Conservation (phyloP, 2,329 filamentous ascomycete genomes). For the Aplosporella prunicola region DNA sequence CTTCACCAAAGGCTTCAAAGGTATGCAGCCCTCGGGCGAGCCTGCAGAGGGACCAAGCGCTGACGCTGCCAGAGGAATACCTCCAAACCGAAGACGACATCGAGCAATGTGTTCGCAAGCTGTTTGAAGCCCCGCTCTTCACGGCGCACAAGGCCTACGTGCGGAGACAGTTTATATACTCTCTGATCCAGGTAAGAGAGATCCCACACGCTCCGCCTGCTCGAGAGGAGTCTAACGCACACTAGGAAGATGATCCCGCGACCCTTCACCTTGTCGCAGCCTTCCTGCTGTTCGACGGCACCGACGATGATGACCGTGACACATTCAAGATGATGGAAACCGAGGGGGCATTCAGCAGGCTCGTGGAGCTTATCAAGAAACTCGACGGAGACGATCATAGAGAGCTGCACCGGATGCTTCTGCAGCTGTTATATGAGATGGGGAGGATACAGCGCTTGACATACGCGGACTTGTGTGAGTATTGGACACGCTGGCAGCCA, state of each 20-base stretch:
- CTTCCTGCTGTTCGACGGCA: constrained; percentile 78
- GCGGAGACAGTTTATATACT: constrained; percentile 84
- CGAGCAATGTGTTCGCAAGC: constrained; percentile 66
- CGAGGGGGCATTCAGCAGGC: constrained; percentile 71
- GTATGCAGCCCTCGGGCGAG: constrained; percentile 27
- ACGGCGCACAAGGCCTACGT: constrained; percentile 71
- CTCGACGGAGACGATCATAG: constrained; percentile 54
- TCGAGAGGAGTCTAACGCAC: background rate
- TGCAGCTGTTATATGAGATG: constrained; percentile 95
- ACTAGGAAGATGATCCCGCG: constrained; percentile 71
- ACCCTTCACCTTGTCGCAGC: constrained; percentile 75
- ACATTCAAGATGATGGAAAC: constrained; percentile 81
- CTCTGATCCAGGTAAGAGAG: constrained; percentile 56
- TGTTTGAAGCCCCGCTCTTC: constrained; percentile 70
- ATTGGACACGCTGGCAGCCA: background rate
- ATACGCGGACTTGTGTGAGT: constrained; percentile 64
- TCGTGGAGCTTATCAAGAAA: constrained; percentile 70
- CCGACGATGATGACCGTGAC: constrained; percentile 57
- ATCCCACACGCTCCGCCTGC: background rate
- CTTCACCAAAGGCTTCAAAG: constrained; percentile 64
- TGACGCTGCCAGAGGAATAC: constrained; percentile 50
- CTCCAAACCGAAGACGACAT: constrained; percentile 70
- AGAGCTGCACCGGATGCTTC: constrained; percentile 65
- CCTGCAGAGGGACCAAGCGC: background rate
- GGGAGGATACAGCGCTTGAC: constrained; percentile 78